These are phyloP conservation scores for Picea abies DNA, from an alignment of 83 land plant species.

Conservation along the genomic window DNA sequence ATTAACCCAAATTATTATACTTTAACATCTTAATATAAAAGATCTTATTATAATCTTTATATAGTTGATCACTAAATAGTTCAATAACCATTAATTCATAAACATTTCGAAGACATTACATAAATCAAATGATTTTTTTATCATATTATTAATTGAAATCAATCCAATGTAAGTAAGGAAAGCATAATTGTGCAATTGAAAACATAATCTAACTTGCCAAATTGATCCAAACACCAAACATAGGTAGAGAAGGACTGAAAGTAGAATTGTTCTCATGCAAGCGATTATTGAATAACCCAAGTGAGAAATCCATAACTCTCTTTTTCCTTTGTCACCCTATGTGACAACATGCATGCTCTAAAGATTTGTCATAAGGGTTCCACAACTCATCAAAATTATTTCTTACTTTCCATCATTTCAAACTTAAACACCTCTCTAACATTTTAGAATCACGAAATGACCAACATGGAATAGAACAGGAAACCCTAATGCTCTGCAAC, in stretches of 20 bases:
- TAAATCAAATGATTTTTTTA: no score
- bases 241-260: background rate
- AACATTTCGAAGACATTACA: no score
- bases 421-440: background rate
- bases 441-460: background rate
- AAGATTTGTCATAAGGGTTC: background rate
- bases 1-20: no score
- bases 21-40: no score
- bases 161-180: no score
- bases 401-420: background rate
- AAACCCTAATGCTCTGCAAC: no score
- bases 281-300: background rate
- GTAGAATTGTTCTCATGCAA: background rate
- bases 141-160: no score
- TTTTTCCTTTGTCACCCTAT: background rate
- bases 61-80: no score
- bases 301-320: background rate
- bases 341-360: slow-evolving; percentile 1
- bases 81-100: no score
- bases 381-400: background rate
- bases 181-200: background rate
- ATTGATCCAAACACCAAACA: background rate
- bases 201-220: background rate
- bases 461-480: no score
- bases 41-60: no score